Evolutionary conservation across 441 rosid species (phyloP), one percentile per base, ranked within the genome.

Genomic region (Pelargonium citronellum): DNA sequence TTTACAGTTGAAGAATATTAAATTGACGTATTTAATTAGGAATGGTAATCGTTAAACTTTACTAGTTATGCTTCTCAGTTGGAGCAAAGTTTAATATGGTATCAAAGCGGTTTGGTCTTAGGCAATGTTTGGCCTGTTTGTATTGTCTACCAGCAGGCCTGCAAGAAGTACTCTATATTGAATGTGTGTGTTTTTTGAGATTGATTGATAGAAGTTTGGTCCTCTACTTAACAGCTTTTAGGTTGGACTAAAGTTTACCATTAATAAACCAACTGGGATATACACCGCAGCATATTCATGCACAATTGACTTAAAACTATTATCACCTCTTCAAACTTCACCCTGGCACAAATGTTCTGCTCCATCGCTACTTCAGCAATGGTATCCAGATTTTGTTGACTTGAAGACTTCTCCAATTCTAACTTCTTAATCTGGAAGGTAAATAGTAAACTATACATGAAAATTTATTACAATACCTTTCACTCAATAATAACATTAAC

Each of bases 281-380:
- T 11, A 61, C 39, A 61, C 34, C 41, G 34, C 37, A 62, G 15
- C 7, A 12, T 20, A 41, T 17, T 24, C 34, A 53, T 47, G 71
- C 61, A 51, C 13, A 17, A 67, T n/a, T 63, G 62, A 43, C 24
- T 47, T 68, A 30, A 64, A 43, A 15, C 44, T 58, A 70, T 19
- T n/a, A 69, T 73, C 85, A 93, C 98, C 97, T 87, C 91, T 71
- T 82, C 91, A 79, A 85, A 67, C 74, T 87, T 88, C 83, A 85
- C 84, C 69, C 64, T 79, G 12, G 86, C 91, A 78, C 81, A 79
- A 72, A 76, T 73, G 64, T 75, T 83, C 74, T 87, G 88, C 83
- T 89, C 87, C 15, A 87, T 83, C 47, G 88, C 89, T 67, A 81
- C 73, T 65, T 83, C 83, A 67, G 80, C 85, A 66, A 84, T 74